phyloP scores from a whole-genome alignment of 2,329 filamentous ascomycete species.

The Ophiostoma tasmaniense region DNA sequence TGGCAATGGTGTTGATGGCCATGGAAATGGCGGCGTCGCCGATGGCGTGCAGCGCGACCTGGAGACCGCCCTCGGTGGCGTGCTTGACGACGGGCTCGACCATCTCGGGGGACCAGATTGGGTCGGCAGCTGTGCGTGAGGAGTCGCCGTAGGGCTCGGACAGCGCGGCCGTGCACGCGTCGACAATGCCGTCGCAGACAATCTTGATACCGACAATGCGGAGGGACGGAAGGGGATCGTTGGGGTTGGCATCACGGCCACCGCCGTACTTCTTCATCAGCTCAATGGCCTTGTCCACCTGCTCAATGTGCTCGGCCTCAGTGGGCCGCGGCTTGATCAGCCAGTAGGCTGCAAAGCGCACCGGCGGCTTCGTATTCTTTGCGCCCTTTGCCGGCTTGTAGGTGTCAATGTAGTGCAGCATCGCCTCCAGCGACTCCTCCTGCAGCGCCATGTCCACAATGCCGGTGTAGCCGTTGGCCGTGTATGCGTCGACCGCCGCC shows the following conservation, averaged over 20 bases:
- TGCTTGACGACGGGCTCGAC: conserved; percentile 45
- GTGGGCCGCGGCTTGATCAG: conserved; percentile 40
- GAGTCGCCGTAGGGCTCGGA: conserved; percentile 48
- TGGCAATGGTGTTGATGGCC: conserved; percentile 47
- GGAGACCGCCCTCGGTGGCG: conserved; percentile 46
- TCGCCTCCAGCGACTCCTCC: conserved; percentile 44
- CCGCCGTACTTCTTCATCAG: conserved; percentile 33
- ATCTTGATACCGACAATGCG: conserved; percentile 55
- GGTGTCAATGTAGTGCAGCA: conserved; percentile 32
- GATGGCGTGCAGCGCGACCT: conserved; percentile 58
- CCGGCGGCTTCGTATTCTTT: conserved; percentile 21
- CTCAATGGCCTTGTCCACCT: conserved; percentile 44
- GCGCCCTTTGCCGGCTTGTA: not conserved
- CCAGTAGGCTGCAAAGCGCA: conserved; percentile 50
- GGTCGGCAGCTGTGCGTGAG: conserved; percentile 32
- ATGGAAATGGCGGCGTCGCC: conserved; percentile 51
- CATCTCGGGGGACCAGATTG: conserved; percentile 47
- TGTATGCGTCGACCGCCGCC: conserved; percentile 41
- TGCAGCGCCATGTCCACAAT: conserved; percentile 53
- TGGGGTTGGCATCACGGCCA: conserved; percentile 29
- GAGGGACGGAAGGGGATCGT: conserved; percentile 31
- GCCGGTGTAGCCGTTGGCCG: conserved; percentile 44
- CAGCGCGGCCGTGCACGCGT: conserved; percentile 55
- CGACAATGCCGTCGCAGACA: conserved; percentile 57
- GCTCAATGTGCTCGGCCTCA: conserved; percentile 36